Percentiles rank a stretch among this genome's conserved stretches.
These are phyloP conservation scores for Myxozyma nipponensis DNA, from an alignment of 805 yeast genomes.

Conservation along the genomic window DNA sequence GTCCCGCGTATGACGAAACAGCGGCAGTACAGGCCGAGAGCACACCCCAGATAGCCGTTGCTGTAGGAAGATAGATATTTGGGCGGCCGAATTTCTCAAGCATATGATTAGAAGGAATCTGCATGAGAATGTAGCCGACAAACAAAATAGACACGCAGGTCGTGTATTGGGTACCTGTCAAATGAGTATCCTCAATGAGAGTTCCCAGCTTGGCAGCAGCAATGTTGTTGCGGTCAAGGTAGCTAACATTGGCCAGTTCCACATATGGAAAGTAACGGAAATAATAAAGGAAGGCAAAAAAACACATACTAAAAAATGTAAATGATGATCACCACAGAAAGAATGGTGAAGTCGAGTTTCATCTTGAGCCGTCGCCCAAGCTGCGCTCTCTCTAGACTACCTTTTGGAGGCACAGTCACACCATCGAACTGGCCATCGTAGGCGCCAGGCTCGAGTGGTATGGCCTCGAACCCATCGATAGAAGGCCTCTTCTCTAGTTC, in stretches of 20 bases:
- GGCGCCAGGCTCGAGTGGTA: background rate
- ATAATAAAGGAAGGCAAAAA: background rate
- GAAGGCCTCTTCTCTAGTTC: background rate
- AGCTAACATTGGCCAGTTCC: slow-evolving; percentile 26
- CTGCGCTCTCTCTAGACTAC: slow-evolving; percentile 43
- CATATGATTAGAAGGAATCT: slow-evolving; percentile 48
- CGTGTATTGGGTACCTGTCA: slow-evolving; percentile 42
- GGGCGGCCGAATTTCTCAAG: slow-evolving; percentile 49
- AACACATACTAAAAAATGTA: slow-evolving; percentile 45
- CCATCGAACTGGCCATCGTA: slow-evolving; percentile 26
- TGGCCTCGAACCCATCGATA: background rate
- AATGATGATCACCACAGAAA: slow-evolving; percentile 50
- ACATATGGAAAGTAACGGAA: background rate
- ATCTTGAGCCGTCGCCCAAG: slow-evolving; percentile 41
- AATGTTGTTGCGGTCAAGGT: slow-evolving; percentile 48
- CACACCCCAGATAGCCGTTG: slow-evolving; percentile 49
- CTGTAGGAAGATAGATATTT: slow-evolving; percentile 46
- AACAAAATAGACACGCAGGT: slow-evolving; percentile 50
- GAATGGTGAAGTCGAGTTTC: slow-evolving; percentile 48
- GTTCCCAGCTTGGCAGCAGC: slow-evolving; percentile 48
- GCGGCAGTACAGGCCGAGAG: slow-evolving; percentile 47
- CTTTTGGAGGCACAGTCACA: slow-evolving; percentile 27
- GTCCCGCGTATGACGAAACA: slow-evolving; percentile 44
- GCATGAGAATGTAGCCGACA: slow-evolving; percentile 49
- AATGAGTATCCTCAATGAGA: slow-evolving; percentile 41